Conservation (phyloP, 805 yeast species). For the Metschnikowia baotianmanensis region DNA sequence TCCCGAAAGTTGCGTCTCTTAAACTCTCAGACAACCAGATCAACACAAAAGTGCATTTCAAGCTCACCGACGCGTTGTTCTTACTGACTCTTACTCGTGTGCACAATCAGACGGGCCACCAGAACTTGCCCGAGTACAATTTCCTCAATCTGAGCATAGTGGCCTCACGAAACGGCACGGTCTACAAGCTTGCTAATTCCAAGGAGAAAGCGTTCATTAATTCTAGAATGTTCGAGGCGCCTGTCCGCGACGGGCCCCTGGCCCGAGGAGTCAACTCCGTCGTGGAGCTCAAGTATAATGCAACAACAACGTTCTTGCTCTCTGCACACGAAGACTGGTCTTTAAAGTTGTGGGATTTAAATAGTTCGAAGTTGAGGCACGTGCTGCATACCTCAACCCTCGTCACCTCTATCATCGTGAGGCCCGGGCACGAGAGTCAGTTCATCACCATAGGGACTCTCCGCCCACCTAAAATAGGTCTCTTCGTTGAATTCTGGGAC, state of each 20-base stretch:
- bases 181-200: constrained; percentile 12
- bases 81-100: constrained; percentile 4
- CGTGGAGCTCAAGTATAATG: constrained; percentile 10
- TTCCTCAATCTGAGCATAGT: constrained; percentile 14
- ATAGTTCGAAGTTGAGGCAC: constrained; percentile 3
- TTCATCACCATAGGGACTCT: constrained; percentile 14
- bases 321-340: constrained; percentile 19
- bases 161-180: constrained; percentile 10
- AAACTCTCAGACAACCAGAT: constrained; percentile 3
- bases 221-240: not conserved
- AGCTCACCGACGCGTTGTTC: constrained; percentile 3
- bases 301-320: constrained; percentile 9
- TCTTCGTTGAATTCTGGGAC: constrained; percentile 20
- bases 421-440: constrained; percentile 15
- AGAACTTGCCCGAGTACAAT: constrained; percentile 15
- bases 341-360: constrained; percentile 15
- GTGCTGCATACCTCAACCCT: constrained; percentile 16
- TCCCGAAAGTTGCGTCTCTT: constrained; percentile 18
- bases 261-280: constrained; percentile 9
- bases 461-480: constrained; percentile 12
- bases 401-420: constrained; percentile 8
- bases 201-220: constrained; percentile 8
- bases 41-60: constrained; percentile 1
- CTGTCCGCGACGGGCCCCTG: constrained; percentile 1
- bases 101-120: constrained; percentile 5